These are phyloP conservation scores for Limnanthes douglasii DNA, from an alignment of 345 rosid genomes.

Conservation along the genomic window DNA sequence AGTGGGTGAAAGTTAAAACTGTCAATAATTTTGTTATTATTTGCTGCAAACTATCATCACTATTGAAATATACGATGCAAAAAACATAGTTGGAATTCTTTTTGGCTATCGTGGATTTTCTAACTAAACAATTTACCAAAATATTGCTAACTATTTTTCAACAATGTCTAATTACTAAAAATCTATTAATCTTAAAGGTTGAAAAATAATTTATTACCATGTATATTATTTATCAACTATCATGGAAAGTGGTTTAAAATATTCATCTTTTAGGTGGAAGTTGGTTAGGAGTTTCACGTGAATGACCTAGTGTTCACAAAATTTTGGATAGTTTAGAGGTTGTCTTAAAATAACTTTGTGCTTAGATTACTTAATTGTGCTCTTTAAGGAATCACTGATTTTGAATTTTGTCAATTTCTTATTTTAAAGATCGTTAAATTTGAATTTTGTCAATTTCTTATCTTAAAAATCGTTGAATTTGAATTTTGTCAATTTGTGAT, in stretches of 20 bases:
- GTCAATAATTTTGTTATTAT: no score
- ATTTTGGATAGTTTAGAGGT: constrained; percentile 84
- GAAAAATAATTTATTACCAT: constrained; percentile 2
- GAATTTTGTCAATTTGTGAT: constrained; percentile 18
- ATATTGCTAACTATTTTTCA: constrained; percentile 38
- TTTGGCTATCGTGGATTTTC: constrained; percentile 90
- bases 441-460: no score
- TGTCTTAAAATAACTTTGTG: neutral
- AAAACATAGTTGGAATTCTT: constrained; percentile 86
- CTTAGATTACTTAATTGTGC: neutral
- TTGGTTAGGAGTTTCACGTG: constrained; percentile 90
- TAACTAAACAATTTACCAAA: constrained; percentile 50
- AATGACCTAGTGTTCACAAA: constrained; percentile 54
- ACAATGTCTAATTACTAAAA: neutral
- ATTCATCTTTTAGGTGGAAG: constrained; percentile 98
- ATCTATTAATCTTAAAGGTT: neutral
- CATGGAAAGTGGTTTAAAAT: constrained; percentile 89
- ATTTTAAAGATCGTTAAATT: no score
- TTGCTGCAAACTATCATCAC: constrained; percentile 92
- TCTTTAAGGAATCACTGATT: neutral
- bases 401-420: no score
- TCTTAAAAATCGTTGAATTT: no score
- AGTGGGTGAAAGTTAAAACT: no score
- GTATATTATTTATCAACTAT: constrained; percentile 37
- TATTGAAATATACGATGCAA: constrained; percentile 90